These are phyloP conservation scores for Escovopsis sp. DNA, from an alignment of 2,329 filamentous ascomycete species.

Conservation along the genomic window DNA sequence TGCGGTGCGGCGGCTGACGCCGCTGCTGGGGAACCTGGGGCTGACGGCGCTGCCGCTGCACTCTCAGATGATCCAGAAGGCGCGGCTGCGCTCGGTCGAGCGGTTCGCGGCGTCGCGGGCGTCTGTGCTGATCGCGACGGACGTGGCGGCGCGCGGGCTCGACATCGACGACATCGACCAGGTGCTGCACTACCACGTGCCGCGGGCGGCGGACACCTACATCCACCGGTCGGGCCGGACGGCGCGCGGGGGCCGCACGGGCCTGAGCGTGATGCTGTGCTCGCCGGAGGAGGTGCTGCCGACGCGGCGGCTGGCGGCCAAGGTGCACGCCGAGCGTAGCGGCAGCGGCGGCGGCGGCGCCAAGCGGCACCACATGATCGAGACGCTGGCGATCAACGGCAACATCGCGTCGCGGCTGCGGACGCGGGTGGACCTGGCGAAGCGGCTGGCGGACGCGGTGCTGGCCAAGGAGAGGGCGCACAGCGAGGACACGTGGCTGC, in stretches of 20 bases:
- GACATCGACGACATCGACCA: conserved; percentile 85
- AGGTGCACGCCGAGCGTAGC: conserved; percentile 56
- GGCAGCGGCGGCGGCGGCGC: conserved; percentile 28
- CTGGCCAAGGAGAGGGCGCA: conserved; percentile 79
- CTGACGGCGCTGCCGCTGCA: conserved; percentile 68
- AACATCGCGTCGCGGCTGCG: conserved; percentile 64
- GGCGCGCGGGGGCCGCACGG: conserved; percentile 63
- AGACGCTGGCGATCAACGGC: conserved; percentile 70
- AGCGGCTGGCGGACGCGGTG: conserved; percentile 67
- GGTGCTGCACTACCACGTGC: conserved; percentile 90
- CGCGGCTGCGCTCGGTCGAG: conserved; percentile 82
- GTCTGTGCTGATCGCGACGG: conserved; percentile 72
- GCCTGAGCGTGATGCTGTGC: conserved; percentile 77
- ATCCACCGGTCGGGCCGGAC: conserved; percentile 93
- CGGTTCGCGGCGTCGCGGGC: conserved; percentile 60
- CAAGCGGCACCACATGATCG: conserved; percentile 42
- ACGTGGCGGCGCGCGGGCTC: conserved; percentile 83
- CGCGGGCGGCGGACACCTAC: conserved; percentile 80
- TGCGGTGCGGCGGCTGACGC: conserved; percentile 71
- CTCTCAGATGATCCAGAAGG: conserved; percentile 92
- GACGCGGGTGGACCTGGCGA: conserved; percentile 64
- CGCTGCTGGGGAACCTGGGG: conserved; percentile 69
- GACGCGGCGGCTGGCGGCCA: conserved; percentile 68
- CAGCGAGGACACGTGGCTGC: conserved; percentile 74
- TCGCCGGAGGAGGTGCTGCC: conserved; percentile 80